Percentiles rank a stretch among this genome's conserved stretches.
Evolutionary conservation across 116 monocot genomes (phyloP).

Genomic region (Trichopus zeylanicus): DNA sequence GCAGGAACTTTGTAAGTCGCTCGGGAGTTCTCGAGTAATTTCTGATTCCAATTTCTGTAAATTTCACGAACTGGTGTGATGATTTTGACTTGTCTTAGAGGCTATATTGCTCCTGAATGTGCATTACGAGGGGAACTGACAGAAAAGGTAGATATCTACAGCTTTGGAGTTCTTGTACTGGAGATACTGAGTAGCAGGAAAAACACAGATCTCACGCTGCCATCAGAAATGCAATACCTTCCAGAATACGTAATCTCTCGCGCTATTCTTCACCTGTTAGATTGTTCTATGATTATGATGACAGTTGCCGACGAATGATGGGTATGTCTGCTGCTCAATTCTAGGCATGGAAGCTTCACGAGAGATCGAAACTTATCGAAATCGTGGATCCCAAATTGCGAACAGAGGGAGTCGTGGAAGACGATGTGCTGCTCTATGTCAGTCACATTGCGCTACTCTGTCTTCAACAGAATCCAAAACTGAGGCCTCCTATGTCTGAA

Average conservation of each 20-base stretch:
- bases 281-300: background rate
- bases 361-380: background rate
- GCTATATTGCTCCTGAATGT: conserved; percentile 2
- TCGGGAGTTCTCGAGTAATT: background rate
- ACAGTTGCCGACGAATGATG: background rate
- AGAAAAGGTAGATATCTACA: conserved; percentile 1
- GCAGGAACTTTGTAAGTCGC: background rate
- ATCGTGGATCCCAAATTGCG: background rate
- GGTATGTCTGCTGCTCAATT: background rate
- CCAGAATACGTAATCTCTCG: background rate
- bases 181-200: background rate
- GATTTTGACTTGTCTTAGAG: background rate
- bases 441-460: background rate
- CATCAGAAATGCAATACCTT: background rate
- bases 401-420: background rate
- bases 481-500: conserved; percentile 1
- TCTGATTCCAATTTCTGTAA: background rate
- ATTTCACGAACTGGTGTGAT: too few relatives aligned
- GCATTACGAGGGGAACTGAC: background rate
- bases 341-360: background rate
- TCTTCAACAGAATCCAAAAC: background rate
- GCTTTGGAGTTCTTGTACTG: background rate
- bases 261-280: background rate
- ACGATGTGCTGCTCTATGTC: background rate
- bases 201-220: background rate